Evolutionary conservation across 2,329 filamentous ascomycete species (phyloP).

Genomic region (Neofusicoccum ribis): DNA sequence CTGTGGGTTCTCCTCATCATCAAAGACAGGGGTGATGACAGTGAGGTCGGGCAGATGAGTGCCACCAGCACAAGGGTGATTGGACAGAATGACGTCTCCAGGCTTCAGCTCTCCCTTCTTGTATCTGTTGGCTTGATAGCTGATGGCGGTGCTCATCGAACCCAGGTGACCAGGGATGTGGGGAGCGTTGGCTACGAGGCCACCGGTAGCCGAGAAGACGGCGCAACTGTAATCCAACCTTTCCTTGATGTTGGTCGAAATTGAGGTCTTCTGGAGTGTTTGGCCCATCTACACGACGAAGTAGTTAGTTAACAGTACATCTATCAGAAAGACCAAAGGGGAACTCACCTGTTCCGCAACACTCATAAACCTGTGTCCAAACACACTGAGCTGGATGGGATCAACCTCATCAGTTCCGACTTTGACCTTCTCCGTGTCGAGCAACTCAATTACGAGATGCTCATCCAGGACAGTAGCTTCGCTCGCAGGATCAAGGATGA

Average conservation of each 20-base stretch:
- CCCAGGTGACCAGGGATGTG: constrained; percentile 32
- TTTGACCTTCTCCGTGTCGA: constrained; percentile 35
- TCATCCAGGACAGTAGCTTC: constrained; percentile 32
- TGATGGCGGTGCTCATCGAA: constrained; percentile 29
- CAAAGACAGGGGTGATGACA: constrained; percentile 31
- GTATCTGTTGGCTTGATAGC: constrained; percentile 28
- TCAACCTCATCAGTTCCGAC: constrained; percentile 20
- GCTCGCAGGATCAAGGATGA: constrained; percentile 38
- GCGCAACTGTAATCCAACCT: constrained; percentile 31
- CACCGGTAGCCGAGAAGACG: constrained; percentile 26
- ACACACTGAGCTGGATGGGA: constrained; percentile 24
- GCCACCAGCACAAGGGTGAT: constrained; percentile 32
- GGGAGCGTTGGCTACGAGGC: constrained; percentile 30
- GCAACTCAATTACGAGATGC: constrained; percentile 43
- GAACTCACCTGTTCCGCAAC: constrained; percentile 25
- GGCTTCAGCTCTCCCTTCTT: constrained; percentile 26
- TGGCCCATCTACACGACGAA: constrained; percentile 25
- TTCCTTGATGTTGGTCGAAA: constrained; percentile 32
- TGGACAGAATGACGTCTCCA: constrained; percentile 31
- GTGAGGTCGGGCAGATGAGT: constrained; percentile 34
- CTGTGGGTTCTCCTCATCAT: constrained; percentile 22
- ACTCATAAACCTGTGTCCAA: constrained; percentile 29
- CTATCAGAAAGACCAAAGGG: not conserved
- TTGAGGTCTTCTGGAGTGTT: constrained; percentile 27
- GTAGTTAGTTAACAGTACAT: not conserved